Evolutionary conservation across 352 stramenopile genomes (phyloP).

Genomic region (Pythium sp.): DNA sequence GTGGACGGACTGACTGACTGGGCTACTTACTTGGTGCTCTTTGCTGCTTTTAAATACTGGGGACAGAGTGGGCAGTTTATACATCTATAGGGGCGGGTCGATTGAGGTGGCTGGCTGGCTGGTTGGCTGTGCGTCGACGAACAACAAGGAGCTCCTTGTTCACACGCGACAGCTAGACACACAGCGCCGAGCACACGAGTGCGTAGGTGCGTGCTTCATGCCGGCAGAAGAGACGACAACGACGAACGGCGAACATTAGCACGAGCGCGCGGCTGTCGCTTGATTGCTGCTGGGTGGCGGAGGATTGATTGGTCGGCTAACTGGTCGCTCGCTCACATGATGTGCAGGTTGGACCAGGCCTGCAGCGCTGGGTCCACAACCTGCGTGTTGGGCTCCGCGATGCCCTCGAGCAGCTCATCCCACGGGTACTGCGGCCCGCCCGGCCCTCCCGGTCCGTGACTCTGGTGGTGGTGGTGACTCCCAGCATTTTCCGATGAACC

Average conservation of each 20-base stretch:
- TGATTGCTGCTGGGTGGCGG: neutral
- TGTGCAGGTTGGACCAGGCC: conserved; percentile 70
- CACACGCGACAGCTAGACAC: neutral
- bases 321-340: conserved; percentile 38
- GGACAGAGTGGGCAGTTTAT: conserved; percentile 4
- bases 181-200: neutral
- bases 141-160: neutral
- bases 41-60: conserved; percentile 20
- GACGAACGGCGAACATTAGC: neutral
- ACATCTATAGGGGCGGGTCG: conserved; percentile 6
- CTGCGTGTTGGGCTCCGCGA: conserved; percentile 43
- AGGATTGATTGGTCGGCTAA: neutral
- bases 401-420: conserved; percentile 78
- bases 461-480: conserved; percentile 5
- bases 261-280: neutral
- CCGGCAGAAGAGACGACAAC: neutral
- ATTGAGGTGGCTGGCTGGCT: neutral
- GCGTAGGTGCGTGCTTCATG: neutral
- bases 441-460: neutral
- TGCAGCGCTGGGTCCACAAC: conserved; percentile 56
- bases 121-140: neutral
- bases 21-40: neutral
- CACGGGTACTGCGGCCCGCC: conserved; percentile 30
- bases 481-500: conserved; percentile 11
- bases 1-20: neutral